Conservation (phyloP, 495 filamentous ascomycete species). For the Talaromyces stipitatus region DNA sequence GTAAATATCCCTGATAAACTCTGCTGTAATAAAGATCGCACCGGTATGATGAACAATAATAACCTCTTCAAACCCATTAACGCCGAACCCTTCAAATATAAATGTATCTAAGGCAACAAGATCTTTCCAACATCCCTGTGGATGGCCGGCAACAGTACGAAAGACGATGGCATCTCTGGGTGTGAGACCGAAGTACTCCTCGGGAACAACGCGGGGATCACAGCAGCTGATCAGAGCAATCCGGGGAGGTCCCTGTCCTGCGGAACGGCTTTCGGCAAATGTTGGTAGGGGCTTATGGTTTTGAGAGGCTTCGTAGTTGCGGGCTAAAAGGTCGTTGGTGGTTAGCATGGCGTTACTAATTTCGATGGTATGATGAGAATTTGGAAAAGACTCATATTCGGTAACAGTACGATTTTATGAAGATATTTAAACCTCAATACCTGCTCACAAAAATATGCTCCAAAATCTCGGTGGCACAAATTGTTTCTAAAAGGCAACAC, state of each 20-base stretch:
- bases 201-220: neutral
- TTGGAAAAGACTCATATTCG: too few relatives aligned
- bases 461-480: neutral
- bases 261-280: neutral
- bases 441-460: neutral
- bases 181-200: neutral
- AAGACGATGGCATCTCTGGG: neutral
- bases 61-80: neutral
- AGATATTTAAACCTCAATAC: neutral
- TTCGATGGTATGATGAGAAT: neutral
- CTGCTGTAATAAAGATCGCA: neutral
- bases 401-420: too few relatives aligned
- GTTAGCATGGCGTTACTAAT: neutral
- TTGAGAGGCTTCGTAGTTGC: neutral
- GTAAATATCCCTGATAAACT: neutral
- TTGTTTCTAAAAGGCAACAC: neutral
- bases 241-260: neutral
- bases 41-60: constrained; percentile 1
- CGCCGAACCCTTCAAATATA: neutral
- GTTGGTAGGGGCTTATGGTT: neutral
- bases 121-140: neutral
- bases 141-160: neutral
- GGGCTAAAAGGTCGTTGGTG: neutral
- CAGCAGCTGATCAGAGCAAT: neutral
- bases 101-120: neutral